Evolutionary conservation across 352 stramenopile species (phyloP).

Genomic region (Pythium brachiatum): DNA sequence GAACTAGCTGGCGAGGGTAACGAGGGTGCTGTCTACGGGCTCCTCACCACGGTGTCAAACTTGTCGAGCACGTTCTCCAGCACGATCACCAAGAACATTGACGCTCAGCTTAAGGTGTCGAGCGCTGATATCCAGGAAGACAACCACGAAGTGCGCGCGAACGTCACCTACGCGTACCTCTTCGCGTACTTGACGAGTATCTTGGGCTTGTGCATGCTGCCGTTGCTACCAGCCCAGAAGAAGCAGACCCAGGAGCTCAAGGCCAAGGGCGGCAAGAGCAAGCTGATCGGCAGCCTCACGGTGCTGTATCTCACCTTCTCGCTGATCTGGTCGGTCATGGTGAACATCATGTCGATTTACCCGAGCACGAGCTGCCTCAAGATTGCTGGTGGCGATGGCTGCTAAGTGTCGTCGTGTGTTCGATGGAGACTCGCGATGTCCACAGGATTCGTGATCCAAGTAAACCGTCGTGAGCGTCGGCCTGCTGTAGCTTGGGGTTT

Average conservation of each 20-base stretch:
- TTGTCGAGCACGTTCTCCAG: conserved; percentile 13
- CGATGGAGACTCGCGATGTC: background rate
- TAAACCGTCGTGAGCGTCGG: background rate
- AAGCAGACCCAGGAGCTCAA: conserved; percentile 16
- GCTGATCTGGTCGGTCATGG: background rate
- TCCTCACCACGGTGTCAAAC: conserved; percentile 25
- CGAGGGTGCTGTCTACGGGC: conserved; percentile 22
- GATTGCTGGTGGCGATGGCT: background rate
- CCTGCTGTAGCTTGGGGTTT: too few species aligned
- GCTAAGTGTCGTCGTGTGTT: background rate
- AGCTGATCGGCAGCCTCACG: background rate
- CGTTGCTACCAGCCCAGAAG: conserved; percentile 25
- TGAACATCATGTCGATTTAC: conserved; percentile 1
- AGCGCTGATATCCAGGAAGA: conserved; percentile 26
- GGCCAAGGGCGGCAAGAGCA: background rate
- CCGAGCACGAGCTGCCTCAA: background rate
- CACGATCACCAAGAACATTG: conserved; percentile 18
- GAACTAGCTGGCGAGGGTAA: conserved; percentile 26
- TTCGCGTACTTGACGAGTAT: conserved; percentile 20
- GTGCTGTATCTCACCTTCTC: background rate
- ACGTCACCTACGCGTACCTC: conserved; percentile 19
- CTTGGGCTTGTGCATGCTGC: conserved; percentile 14
- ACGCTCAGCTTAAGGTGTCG: conserved; percentile 14
- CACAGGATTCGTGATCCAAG: background rate
- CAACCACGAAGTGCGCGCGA: conserved; percentile 6